Evolutionary conservation across 2,329 filamentous ascomycete genomes (phyloP).

Genomic region (Epichloe brachyelytri): DNA sequence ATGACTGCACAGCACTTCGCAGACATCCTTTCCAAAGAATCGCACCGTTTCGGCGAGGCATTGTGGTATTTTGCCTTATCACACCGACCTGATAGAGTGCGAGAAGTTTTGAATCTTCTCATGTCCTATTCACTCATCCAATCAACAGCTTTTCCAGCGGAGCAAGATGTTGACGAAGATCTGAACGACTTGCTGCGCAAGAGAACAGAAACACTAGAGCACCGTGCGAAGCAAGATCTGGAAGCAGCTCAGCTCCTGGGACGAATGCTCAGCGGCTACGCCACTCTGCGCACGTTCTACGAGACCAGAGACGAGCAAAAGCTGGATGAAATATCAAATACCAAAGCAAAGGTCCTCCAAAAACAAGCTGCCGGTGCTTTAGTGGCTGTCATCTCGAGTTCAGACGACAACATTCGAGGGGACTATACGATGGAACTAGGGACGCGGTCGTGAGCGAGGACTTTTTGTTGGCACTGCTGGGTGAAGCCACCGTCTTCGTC

Average conservation of each 20-base stretch:
- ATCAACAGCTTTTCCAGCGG: constrained; percentile 65
- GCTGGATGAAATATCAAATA: constrained; percentile 15
- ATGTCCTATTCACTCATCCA: constrained; percentile 80
- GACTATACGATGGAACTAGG: constrained; percentile 68
- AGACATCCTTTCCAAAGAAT: constrained; percentile 57
- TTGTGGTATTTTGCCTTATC: constrained; percentile 85
- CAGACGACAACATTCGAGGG: constrained; percentile 87
- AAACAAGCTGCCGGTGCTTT: constrained; percentile 61
- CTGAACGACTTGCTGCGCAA: constrained; percentile 57
- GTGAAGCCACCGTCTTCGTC: constrained; percentile 70
- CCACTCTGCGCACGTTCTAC: constrained; percentile 81
- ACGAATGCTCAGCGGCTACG: constrained; percentile 81
- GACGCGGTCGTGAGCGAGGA: constrained; percentile 82
- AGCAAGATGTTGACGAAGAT: constrained; percentile 57
- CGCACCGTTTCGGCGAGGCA: constrained; percentile 71
- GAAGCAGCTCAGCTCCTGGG: constrained; percentile 76
- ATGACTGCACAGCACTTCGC: constrained; percentile 48
- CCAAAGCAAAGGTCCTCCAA: constrained; percentile 44
- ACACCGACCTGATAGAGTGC: constrained; percentile 65
- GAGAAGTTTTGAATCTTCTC: constrained; percentile 73
- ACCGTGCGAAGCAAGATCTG: constrained; percentile 60
- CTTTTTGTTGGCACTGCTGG: constrained; percentile 69
- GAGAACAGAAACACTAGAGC: constrained; percentile 57
- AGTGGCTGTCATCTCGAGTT: constrained; percentile 71
- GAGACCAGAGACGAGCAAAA: constrained; percentile 56